phyloP scores from a whole-genome alignment of 306 rosid genomes.

The Lathyrus oleraceus region DNA sequence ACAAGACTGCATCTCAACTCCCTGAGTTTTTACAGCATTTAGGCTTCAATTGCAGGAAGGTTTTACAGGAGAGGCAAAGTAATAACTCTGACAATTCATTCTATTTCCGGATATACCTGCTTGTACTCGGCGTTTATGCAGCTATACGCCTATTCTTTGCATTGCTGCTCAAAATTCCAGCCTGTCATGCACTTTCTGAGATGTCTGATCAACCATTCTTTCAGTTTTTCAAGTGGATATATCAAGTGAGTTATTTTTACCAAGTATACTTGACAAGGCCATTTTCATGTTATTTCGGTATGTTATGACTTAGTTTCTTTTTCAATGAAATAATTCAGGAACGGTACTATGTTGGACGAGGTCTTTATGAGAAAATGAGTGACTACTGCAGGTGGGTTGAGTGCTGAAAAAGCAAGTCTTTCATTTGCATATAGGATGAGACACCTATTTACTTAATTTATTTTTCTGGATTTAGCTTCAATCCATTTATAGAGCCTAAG shows the following conservation, averaged over 20 bases:
- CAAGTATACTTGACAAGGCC: slow-evolving; percentile 2
- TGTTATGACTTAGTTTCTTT: slow-evolving; percentile 38
- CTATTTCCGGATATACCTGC: slow-evolving; percentile 87
- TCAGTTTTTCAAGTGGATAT: slow-evolving; percentile 98
- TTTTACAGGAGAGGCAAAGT: slow-evolving; percentile 77
- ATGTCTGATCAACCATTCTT: slow-evolving; percentile 91
- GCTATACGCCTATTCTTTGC: slow-evolving; percentile 64
- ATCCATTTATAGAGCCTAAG: background rate
- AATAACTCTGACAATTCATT: slow-evolving; percentile 62
- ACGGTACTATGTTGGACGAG: slow-evolving; percentile 93
- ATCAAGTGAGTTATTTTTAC: slow-evolving; percentile 56
- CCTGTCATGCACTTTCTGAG: slow-evolving; percentile 79
- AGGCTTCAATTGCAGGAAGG: slow-evolving; percentile 70
- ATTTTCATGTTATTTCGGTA: slow-evolving; percentile 20
- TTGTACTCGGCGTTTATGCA: slow-evolving; percentile 86
- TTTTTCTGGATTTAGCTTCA: slow-evolving; percentile 21
- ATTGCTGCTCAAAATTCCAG: slow-evolving; percentile 73
- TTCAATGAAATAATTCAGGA: slow-evolving; percentile 60
- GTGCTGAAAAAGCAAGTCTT: slow-evolving; percentile 16
- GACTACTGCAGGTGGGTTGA: slow-evolving; percentile 82
- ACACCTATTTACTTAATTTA: slow-evolving; percentile 10
- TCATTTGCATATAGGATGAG: background rate
- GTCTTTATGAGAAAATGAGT: slow-evolving; percentile 80
- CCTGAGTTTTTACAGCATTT: slow-evolving; percentile 17
- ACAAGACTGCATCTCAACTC: slow-evolving; percentile 3